phyloP scores from a whole-genome alignment of 306 rosid species.

The Malus domestica region DNA sequence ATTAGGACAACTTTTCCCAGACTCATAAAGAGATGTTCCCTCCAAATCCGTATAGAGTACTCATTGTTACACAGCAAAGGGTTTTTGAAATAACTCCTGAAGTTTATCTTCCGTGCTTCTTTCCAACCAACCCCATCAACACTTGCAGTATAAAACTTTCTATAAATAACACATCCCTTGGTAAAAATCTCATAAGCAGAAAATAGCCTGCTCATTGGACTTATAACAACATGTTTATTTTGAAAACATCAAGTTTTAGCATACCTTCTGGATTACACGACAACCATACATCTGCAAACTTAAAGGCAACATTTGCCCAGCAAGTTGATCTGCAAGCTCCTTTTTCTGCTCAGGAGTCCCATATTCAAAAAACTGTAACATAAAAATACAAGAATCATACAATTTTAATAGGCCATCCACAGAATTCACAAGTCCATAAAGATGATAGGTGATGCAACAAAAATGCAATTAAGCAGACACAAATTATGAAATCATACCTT shows the following conservation, averaged over 20 bases:
- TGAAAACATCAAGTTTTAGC: background rate
- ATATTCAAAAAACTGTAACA: constrained; percentile 45
- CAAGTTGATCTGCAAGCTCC: constrained; percentile 49
- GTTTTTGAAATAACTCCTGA: background rate
- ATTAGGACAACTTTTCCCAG: background rate
- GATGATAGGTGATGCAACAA: background rate
- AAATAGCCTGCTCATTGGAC: background rate
- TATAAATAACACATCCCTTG: background rate
- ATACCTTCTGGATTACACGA: constrained; percentile 76
- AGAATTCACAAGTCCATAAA: constrained; percentile 4
- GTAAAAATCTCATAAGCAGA: background rate
- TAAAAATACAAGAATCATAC: background rate
- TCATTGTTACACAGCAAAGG: no score
- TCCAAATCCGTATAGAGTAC: background rate
- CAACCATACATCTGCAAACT: constrained; percentile 78
- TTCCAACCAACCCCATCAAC: background rate
- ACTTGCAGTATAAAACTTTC: background rate
- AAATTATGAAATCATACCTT: constrained; percentile 36
- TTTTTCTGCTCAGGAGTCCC: constrained; percentile 57
- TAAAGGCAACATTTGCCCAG: constrained; percentile 47
- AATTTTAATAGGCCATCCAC: background rate
- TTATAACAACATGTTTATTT: background rate
- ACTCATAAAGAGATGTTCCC: background rate
- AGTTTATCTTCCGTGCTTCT: background rate
- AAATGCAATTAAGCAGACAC: background rate